Evolutionary conservation across 1,139 yeast genomes (phyloP).

Genomic region (Geotrichum candidum): DNA sequence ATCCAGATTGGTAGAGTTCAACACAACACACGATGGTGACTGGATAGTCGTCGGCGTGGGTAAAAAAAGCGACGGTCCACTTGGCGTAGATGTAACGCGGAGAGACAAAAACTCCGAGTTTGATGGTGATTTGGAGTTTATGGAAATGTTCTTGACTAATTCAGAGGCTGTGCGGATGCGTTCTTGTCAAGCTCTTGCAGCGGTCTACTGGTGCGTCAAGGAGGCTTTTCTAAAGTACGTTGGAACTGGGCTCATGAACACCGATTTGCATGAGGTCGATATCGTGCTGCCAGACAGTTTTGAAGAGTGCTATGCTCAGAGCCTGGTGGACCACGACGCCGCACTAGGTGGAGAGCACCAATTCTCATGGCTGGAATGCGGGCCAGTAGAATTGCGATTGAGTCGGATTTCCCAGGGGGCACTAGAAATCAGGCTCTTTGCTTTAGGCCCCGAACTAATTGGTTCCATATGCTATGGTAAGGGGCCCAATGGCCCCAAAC

Average conservation of each 20-base stretch:
- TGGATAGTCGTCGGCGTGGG: slow-evolving; percentile 1
- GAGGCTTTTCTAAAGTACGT: slow-evolving; percentile 10
- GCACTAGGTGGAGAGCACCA: neutral
- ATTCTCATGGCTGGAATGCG: neutral
- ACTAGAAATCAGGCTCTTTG: neutral
- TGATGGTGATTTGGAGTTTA: slow-evolving; percentile 6
- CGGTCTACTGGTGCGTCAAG: slow-evolving; percentile 11
- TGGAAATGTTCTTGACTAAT: slow-evolving; percentile 3
- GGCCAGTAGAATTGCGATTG: neutral
- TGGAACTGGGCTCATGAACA: slow-evolving; percentile 8
- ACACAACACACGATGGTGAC: slow-evolving; percentile 10
- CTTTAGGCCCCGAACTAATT: neutral
- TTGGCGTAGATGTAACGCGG: slow-evolving; percentile 9
- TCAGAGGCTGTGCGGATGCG: neutral
- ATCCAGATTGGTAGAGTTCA: neutral
- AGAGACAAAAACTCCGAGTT: neutral
- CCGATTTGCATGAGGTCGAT: slow-evolving; percentile 2
- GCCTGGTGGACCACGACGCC: neutral
- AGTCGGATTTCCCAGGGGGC: neutral
- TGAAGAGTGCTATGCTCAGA: neutral
- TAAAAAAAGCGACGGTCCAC: neutral
- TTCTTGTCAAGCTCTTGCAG: neutral
- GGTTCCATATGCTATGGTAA: neutral
- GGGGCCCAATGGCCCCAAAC: neutral
- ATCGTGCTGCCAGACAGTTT: neutral